Evolutionary conservation across 192 early-diverging fungal species (phyloP).

Genomic region (Coemansia erecta): DNA sequence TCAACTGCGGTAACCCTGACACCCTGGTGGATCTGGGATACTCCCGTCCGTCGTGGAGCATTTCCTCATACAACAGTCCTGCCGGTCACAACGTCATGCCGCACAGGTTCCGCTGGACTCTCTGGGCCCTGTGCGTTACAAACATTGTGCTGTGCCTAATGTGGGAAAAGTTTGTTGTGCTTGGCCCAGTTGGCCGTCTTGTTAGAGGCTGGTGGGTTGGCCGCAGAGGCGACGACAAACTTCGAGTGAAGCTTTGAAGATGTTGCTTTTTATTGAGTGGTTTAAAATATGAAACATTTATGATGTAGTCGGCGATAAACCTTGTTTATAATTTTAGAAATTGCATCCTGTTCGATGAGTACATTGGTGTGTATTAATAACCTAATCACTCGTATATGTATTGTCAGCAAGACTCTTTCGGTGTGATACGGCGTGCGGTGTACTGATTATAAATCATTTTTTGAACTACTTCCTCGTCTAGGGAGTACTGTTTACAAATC

Average conservation of each 20-base stretch:
- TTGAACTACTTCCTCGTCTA: too few species aligned
- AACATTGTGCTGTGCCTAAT: conserved; percentile 9
- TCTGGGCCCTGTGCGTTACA: conserved; percentile 8
- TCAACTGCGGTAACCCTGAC: conserved; percentile 64
- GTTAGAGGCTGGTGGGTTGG: conserved; percentile 5
- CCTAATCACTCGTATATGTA: too few species aligned
- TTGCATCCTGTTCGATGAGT: too few species aligned
- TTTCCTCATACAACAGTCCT: conserved; percentile 62
- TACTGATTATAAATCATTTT: too few species aligned
- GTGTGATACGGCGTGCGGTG: too few species aligned
- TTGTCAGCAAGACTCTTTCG: not conserved
- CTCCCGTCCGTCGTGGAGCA: conserved; percentile 37
- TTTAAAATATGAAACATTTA: not conserved
- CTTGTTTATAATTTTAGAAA: too few species aligned
- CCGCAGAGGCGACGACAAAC: conserved; percentile 9
- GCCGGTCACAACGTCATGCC: conserved; percentile 76
- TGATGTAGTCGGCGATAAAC: not conserved
- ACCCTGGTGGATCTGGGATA: conserved; percentile 42
- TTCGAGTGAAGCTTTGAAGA: conserved; percentile 9
- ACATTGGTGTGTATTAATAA: too few species aligned
- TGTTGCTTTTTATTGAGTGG: not conserved
- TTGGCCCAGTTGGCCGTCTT: conserved; percentile 9
- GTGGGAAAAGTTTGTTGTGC: conserved; percentile 14
- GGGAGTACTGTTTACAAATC: too few species aligned
- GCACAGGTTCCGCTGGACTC: conserved; percentile 16